Evolutionary conservation across 2,329 filamentous ascomycete species (phyloP).

Genomic region (Alternaria triticimaculans): DNA sequence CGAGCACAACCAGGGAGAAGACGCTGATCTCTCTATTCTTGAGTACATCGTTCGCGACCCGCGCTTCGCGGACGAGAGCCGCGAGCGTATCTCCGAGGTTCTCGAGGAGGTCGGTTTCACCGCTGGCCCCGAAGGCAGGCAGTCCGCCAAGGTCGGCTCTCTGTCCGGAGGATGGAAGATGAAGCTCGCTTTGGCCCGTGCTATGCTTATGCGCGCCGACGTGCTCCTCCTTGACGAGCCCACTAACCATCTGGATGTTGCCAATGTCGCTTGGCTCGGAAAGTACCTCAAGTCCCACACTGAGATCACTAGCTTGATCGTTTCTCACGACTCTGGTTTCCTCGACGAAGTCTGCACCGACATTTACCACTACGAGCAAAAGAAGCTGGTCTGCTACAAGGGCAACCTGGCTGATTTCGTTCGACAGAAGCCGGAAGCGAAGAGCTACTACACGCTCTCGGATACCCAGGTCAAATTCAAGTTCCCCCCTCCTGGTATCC

Average conservation of each 20-base stretch:
- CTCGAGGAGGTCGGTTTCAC: constrained; percentile 94
- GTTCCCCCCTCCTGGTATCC: constrained; percentile 93
- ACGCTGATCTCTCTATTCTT: constrained; percentile 93
- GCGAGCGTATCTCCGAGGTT: constrained; percentile 81
- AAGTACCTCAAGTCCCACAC: constrained; percentile 95
- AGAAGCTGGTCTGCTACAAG: constrained; percentile 89
- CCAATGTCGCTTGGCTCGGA: constrained; percentile 94
- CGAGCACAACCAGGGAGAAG: constrained; percentile 98
- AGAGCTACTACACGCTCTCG: constrained; percentile 97
- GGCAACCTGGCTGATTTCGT: constrained; percentile 87
- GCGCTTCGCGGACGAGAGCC: constrained; percentile 78
- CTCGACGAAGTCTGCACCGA: constrained; percentile 97
- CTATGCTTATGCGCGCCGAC: constrained; percentile 97
- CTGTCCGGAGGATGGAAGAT: constrained; percentile 99
- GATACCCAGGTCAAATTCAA: constrained; percentile 92
- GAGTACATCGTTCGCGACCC: constrained; percentile 93
- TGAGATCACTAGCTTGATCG: constrained; percentile 95
- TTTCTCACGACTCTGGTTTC: constrained; percentile 98
- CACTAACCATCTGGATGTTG: constrained; percentile 97
- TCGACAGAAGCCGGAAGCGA: constrained; percentile 87
- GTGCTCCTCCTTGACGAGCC: constrained; percentile 97
- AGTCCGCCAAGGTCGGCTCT: constrained; percentile 89
- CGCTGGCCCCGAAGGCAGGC: constrained; percentile 83
- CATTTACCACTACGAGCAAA: constrained; percentile 98
- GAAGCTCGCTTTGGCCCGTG: constrained; percentile 95